Evolutionary conservation across 2,329 filamentous ascomycete genomes (phyloP).

Genomic region (Cladosporium austrohemisphaericum): DNA sequence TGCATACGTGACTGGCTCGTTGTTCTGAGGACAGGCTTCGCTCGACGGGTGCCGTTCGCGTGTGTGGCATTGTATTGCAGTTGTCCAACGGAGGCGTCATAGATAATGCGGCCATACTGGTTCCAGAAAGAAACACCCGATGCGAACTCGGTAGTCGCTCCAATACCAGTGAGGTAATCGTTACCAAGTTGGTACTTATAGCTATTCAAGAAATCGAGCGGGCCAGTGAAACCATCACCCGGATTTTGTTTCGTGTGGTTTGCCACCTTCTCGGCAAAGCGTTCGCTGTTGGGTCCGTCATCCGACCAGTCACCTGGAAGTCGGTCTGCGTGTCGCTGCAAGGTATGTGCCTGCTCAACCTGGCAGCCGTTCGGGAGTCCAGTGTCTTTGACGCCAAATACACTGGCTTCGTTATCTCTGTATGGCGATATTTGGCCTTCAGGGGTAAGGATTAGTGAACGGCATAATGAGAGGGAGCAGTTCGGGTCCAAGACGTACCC

Average conservation of each 20-base stretch:
- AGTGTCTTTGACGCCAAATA: conserved; percentile 48
- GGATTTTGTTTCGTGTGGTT: conserved; percentile 43
- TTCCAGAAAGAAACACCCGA: conserved; percentile 53
- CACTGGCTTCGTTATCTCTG: conserved; percentile 42
- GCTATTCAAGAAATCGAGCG: conserved; percentile 51
- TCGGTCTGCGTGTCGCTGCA: conserved; percentile 55
- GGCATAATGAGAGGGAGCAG: background rate
- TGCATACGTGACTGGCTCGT: conserved; percentile 53
- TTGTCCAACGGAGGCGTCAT: conserved; percentile 47
- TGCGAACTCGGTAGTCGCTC: conserved; percentile 49
- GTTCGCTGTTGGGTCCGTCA: conserved; percentile 49
- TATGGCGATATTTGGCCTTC: conserved; percentile 45
- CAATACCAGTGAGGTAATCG: conserved; percentile 46
- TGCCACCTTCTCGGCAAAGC: conserved; percentile 48
- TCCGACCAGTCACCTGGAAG: conserved; percentile 47
- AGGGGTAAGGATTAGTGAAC: conserved; percentile 9
- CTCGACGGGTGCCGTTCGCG: conserved; percentile 44
- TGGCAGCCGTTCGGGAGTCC: conserved; percentile 54
- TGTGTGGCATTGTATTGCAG: conserved; percentile 49
- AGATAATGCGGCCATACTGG: conserved; percentile 52
- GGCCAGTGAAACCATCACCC: conserved; percentile 40
- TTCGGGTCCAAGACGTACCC: conserved; percentile 31
- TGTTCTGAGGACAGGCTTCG: conserved; percentile 51
- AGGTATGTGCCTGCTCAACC: conserved; percentile 50
- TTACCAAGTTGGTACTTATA: conserved; percentile 48